Conservation (phyloP, 176 grass and related monocot species). For the Phoenix roebelenii region DNA sequence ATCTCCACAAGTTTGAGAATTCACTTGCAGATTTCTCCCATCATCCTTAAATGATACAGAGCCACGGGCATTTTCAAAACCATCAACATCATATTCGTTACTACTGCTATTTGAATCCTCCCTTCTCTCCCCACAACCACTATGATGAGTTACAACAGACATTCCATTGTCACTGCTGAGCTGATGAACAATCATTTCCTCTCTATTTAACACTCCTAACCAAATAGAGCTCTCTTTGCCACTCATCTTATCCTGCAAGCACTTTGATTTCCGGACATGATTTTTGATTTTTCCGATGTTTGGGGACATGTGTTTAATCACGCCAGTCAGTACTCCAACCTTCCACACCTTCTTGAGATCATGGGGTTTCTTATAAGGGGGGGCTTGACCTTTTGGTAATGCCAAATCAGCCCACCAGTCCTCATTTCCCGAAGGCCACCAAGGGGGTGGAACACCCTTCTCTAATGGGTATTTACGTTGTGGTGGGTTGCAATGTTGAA, state of each 20-base stretch:
- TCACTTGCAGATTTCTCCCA: constrained; percentile 28
- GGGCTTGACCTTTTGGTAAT: constrained; percentile 20
- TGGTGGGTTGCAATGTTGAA: constrained; percentile 43
- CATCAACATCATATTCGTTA: constrained; percentile 80
- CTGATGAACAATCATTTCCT: constrained; percentile 50
- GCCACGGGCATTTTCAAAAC: constrained; percentile 45
- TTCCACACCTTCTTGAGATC: constrained; percentile 62
- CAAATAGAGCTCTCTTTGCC: constrained; percentile 60
- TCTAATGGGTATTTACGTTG: constrained; percentile 48
- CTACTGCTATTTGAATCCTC: constrained; percentile 52
- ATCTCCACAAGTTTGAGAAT: constrained; percentile 18
- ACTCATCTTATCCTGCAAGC: constrained; percentile 57
- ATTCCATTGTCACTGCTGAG: constrained; percentile 49
- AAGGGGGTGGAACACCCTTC: constrained; percentile 39
- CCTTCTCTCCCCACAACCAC: constrained; percentile 25
- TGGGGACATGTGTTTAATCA: constrained; percentile 55
- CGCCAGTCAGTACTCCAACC: constrained; percentile 36
- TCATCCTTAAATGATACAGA: constrained; percentile 70
- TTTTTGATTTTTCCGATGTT: constrained; percentile 36
- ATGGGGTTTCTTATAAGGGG: constrained; percentile 51
- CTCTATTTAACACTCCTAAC: constrained; percentile 68
- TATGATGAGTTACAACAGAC: constrained; percentile 40
- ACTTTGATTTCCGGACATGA: constrained; percentile 36
- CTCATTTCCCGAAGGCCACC: constrained; percentile 56
- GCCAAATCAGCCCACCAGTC: constrained; percentile 38